A percentile compares a stretch with the other conserved stretches of the same genome.
These are phyloP conservation scores for Aspergillus hortae DNA, from an alignment of 2,329 filamentous ascomycete species.

Conservation along the genomic window DNA sequence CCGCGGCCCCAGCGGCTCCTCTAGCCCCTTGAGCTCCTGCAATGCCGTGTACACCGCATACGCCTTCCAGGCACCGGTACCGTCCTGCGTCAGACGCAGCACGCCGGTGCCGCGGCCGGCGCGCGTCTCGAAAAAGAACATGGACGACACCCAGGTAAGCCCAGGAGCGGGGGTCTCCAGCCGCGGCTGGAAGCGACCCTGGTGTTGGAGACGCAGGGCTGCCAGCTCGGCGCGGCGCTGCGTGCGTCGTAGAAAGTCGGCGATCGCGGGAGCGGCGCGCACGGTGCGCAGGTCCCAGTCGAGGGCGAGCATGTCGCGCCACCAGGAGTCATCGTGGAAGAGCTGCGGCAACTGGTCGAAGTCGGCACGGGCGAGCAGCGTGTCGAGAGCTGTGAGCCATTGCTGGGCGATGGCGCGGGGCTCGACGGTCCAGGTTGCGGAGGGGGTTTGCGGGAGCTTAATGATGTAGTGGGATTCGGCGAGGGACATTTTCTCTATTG, in stretches of 20 bases:
- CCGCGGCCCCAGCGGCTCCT: slow-evolving; percentile 31
- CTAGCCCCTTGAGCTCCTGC: slow-evolving; percentile 32
- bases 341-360: slow-evolving; percentile 18
- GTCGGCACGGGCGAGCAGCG: slow-evolving; percentile 17
- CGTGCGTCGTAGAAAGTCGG: slow-evolving; percentile 25
- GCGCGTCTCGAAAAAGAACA: slow-evolving; percentile 39
- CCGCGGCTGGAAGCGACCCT: slow-evolving; percentile 29
- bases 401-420: slow-evolving; percentile 26
- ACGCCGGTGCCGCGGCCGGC: slow-evolving; percentile 35
- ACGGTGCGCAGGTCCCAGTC: slow-evolving; percentile 40
- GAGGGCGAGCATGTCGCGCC: slow-evolving; percentile 39
- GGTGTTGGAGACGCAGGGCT: slow-evolving; percentile 29
- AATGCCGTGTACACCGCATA: slow-evolving; percentile 38
- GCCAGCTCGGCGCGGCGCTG: slow-evolving; percentile 26
- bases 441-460: slow-evolving; percentile 26
- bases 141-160: slow-evolving; percentile 34
- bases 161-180: slow-evolving; percentile 26
- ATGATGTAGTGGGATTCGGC: slow-evolving; percentile 26
- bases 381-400: slow-evolving; percentile 30
- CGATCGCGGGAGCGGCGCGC: slow-evolving; percentile 27
- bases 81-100: slow-evolving; percentile 31
- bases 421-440: slow-evolving; percentile 15
- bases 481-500: slow-evolving; percentile 11
- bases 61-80: slow-evolving; percentile 32
- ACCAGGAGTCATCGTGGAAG: slow-evolving; percentile 39